Conservation (phyloP, 768 basidiomycete species). For the Mycena rebaudengoi region DNA sequence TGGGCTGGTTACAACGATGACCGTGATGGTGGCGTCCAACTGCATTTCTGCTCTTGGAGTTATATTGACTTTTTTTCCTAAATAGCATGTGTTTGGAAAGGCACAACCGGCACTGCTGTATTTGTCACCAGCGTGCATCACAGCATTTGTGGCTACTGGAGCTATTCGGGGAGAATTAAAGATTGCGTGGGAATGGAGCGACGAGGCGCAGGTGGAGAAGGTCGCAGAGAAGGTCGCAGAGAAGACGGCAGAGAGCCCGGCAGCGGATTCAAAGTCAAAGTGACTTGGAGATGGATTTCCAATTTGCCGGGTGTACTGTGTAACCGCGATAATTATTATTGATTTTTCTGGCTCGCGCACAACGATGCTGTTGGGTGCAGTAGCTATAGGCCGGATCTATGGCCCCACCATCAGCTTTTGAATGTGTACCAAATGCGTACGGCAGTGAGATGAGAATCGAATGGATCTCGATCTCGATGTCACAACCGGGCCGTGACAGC, state of each 20-base stretch:
- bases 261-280: not conserved
- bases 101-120: slow-evolving; percentile 96
- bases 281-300: too few species aligned
- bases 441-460: too few species aligned
- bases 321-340: too few species aligned
- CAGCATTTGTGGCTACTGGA: slow-evolving; percentile 71
- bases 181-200: slow-evolving; percentile 77
- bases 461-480: too few species aligned
- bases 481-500: too few species aligned
- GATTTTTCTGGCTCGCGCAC: too few species aligned
- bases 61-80: not conserved
- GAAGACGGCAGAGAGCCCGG: not conserved
- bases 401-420: too few species aligned
- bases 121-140: slow-evolving; percentile 84
- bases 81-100: slow-evolving; percentile 62
- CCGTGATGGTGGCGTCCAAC: slow-evolving; percentile 64
- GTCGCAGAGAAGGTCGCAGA: not conserved
- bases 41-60: not conserved
- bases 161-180: slow-evolving; percentile 71
- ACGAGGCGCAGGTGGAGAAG: slow-evolving; percentile 49
- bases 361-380: too few species aligned
- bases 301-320: too few species aligned
- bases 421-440: too few species aligned
- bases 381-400: too few species aligned
- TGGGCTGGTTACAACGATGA: slow-evolving; percentile 81